Evolutionary conservation across 495 filamentous ascomycete species (phyloP).

Genomic region (Lasiosphaeria miniovina): DNA sequence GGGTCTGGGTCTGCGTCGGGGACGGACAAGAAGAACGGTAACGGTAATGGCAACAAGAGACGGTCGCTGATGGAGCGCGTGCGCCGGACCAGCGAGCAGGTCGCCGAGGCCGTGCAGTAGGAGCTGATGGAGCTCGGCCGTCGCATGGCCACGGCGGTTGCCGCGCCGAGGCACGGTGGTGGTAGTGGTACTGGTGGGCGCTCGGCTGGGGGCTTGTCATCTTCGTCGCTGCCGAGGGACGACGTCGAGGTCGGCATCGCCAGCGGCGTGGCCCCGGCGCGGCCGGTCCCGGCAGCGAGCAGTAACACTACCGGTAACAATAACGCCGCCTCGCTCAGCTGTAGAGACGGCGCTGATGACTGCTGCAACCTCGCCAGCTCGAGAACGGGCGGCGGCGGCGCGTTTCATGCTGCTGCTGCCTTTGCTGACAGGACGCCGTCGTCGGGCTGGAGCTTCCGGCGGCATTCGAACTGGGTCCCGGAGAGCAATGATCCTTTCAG

Average conservation of each 20-base stretch:
- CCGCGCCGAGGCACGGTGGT: not conserved
- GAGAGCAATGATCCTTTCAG: not conserved
- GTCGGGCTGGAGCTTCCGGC: slow-evolving; percentile 1
- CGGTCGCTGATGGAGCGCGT: slow-evolving; percentile 6
- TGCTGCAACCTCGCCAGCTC: no score
- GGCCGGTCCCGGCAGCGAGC: not conserved
- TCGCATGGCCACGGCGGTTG: slow-evolving; percentile 9
- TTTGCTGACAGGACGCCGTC: not conserved
- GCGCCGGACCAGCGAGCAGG: slow-evolving; percentile 14
- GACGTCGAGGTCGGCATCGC: slow-evolving; percentile 9
- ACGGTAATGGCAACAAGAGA: not conserved
- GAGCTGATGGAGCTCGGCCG: slow-evolving; percentile 14
- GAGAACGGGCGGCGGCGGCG: no score
- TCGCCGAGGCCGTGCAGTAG: slow-evolving; percentile 11
- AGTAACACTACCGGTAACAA: no score
- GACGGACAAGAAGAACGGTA: not conserved
- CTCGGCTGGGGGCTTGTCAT: not conserved
- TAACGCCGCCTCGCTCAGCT: no score
- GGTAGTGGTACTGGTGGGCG: not conserved
- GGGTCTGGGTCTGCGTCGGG: no score
- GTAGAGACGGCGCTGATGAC: no score
- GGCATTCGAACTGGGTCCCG: not conserved
- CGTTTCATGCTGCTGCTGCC: not conserved
- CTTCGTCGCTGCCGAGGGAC: not conserved
- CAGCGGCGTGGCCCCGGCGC: not conserved